Conservation (phyloP, 2,329 filamentous ascomycete species). For the Apiospora sp. region DNA sequence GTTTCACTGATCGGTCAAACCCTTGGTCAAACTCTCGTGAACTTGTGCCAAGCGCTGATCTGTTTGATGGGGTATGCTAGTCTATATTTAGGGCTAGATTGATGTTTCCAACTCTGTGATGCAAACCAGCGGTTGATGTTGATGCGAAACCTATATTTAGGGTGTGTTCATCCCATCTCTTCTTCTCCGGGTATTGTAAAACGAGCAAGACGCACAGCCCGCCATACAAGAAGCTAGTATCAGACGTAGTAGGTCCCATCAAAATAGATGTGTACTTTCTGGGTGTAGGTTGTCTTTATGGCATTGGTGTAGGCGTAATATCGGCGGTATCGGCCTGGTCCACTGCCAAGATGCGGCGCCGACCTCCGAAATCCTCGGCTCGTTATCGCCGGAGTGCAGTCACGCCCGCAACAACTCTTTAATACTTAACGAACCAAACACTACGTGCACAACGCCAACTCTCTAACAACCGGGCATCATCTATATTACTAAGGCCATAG, state of each 20-base stretch:
- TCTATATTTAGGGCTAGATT: background rate
- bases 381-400: background rate
- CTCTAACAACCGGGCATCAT: background rate
- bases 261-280: background rate
- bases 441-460: background rate
- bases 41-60: background rate
- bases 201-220: background rate
- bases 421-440: background rate
- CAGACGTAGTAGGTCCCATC: background rate
- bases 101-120: background rate
- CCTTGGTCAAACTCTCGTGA: background rate
- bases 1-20: constrained; percentile 9
- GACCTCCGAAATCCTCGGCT: background rate
- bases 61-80: background rate
- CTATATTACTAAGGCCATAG: background rate
- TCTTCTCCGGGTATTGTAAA: background rate
- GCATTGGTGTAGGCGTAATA: background rate
- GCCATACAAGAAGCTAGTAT: background rate
- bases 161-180: background rate
- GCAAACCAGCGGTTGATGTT: background rate
- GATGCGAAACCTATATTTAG: background rate
- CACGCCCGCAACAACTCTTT: background rate
- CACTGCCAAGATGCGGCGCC: background rate
- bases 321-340: constrained; percentile 7
- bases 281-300: background rate